These are phyloP conservation scores for Protomyces pachydermus DNA, from an alignment of 1,139 yeast species.

Conservation along the genomic window DNA sequence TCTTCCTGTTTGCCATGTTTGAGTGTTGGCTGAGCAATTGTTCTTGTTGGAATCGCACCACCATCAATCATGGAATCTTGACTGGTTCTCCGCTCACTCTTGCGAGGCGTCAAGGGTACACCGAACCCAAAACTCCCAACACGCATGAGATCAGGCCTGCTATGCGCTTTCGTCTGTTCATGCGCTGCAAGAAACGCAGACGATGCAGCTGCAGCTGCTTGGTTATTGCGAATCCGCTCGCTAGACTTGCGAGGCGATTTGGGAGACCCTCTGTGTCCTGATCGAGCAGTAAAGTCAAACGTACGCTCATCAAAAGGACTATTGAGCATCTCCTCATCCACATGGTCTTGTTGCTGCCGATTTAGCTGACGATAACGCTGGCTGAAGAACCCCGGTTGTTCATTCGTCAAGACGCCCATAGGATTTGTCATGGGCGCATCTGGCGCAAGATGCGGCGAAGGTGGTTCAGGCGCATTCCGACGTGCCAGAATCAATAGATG, in stretches of 20 bases:
- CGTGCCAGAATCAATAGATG: constrained; percentile 15
- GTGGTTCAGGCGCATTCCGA: constrained; percentile 18
- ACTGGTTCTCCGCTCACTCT: not conserved
- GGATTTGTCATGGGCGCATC: constrained; percentile 6
- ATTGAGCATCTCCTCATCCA: constrained; percentile 3
- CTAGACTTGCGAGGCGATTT: not conserved
- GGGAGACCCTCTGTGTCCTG: not conserved
- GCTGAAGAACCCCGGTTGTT: constrained; percentile 4
- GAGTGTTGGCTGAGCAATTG: not conserved
- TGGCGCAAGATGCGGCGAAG: constrained; percentile 21
- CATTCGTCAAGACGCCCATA: constrained; percentile 16
- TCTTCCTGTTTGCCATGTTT: not conserved
- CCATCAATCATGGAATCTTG: not conserved
- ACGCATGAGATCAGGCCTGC: constrained; percentile 13
- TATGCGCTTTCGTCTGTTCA: not conserved
- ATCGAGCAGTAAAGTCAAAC: constrained; percentile 6
- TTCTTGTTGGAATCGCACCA: not conserved
- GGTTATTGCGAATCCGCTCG: not conserved
- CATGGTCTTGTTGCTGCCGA: not conserved
- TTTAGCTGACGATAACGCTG: not conserved
- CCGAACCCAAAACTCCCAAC: constrained; percentile 23
- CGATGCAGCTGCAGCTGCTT: not conserved
- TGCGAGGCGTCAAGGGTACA: constrained; percentile 24
- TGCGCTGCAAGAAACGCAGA: not conserved
- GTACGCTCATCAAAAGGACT: constrained; percentile 25